Base-by-base conservation (phyloP, 176 grass and related monocot genomes). In the Oropetium thomaeum region DNA sequence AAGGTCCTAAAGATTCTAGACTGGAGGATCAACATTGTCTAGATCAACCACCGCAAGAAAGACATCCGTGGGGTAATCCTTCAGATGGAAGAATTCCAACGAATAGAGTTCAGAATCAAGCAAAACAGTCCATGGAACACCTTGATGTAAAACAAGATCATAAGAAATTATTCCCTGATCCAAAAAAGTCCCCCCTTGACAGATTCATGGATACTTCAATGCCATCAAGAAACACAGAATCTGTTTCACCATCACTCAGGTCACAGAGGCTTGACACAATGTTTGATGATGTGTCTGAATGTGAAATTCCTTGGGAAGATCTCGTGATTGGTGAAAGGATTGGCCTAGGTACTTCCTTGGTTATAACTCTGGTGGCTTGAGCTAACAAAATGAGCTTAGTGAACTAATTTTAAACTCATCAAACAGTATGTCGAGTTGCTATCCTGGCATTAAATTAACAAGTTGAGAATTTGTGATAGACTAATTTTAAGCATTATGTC, bases 311-410 rank as follows among this genome's bases (percentile, higher is more conserved):
- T 48, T 99, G 96, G 96, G 96, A 99, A 84, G 86, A 95, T 73
- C 87, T 99, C 84, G 82, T 87, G 48, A 92, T 99, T 78, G 96
- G 96, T 79, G 96, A 99, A 89, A 92, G 96, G 82, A 99, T 99
- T 80, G 96, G 96, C 82, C 82, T 99, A 99, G 96, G 96, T 99
- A 99, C 78, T 80, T 79, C 37, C 67, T 74, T 45, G 27, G 26
- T 70, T 75, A 58, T 77, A 32, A 51, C 8, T 53, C 33, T 62
- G 38, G 61, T 68, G 52, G 23, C 59, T 57, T 13, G 7, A 47
- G 59, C 37, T 74, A 85, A 75, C 29, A 71, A 65, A 28, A 60
- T 79, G 17, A 69, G 44, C 20, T 37, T 75, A 19, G 53, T 57
- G 13, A 57, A 57, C 23, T 27, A 13, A 27, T 27, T 57, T 23